phyloP scores from a whole-genome alignment of 2,329 filamentous ascomycete species.

The Fusarium sp. region DNA sequence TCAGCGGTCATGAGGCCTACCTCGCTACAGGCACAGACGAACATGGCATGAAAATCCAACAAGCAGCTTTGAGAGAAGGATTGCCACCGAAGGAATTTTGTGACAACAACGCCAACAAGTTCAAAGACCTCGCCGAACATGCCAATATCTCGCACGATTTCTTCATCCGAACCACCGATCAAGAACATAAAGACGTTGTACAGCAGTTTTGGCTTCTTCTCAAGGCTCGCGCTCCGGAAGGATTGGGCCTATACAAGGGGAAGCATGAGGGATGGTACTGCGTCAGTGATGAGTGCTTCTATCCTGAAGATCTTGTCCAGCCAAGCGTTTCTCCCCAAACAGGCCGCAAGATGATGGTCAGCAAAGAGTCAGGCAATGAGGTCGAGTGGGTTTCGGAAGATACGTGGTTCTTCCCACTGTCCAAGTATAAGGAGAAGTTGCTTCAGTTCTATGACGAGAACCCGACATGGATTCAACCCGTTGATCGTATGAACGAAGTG shows the following conservation, averaged over 20 bases:
- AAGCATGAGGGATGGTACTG: slow-evolving; percentile 97
- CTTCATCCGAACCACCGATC: slow-evolving; percentile 93
- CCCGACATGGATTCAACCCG: slow-evolving; percentile 79
- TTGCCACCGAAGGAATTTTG: slow-evolving; percentile 85
- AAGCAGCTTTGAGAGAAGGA: slow-evolving; percentile 76
- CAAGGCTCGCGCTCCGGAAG: slow-evolving; percentile 60
- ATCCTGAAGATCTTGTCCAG: slow-evolving; percentile 79
- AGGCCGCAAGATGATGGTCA: slow-evolving; percentile 83
- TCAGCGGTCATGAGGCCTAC: slow-evolving; percentile 76
- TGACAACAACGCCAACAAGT: slow-evolving; percentile 82
- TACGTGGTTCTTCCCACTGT: slow-evolving; percentile 95
- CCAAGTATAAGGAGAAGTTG: slow-evolving; percentile 79
- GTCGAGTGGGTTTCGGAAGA: slow-evolving; percentile 94
- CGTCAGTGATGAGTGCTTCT: slow-evolving; percentile 96
- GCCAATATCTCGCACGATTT: slow-evolving; percentile 80
- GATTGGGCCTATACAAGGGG: slow-evolving; percentile 81
- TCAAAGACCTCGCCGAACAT: slow-evolving; percentile 75
- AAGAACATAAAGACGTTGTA: slow-evolving; percentile 83
- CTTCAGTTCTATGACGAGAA: slow-evolving; percentile 83
- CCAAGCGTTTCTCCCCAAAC: slow-evolving; percentile 80
- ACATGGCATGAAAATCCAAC: slow-evolving; percentile 97
- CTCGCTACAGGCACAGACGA: slow-evolving; percentile 95
- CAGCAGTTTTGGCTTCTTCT: slow-evolving; percentile 89
- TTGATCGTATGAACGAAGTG: slow-evolving; percentile 78
- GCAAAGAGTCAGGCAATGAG: slow-evolving; percentile 86